phyloP scores from a whole-genome alignment of 768 basidiomycete genomes.

The Termitomyces titanicus region DNA sequence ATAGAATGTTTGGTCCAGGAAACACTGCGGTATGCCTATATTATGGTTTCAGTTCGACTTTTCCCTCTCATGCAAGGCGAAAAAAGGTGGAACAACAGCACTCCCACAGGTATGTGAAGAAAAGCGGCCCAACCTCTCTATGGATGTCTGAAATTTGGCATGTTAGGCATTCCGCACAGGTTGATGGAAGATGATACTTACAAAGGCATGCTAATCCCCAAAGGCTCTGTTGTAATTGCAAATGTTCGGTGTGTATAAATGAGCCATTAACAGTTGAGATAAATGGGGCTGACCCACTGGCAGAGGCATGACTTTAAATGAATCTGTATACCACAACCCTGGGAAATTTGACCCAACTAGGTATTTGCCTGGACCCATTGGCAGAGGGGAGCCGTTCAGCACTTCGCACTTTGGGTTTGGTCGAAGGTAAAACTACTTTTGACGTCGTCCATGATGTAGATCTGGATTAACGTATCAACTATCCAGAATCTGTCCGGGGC shows the following conservation, averaged over 20 bases:
- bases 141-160: background rate
- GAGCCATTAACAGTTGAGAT: background rate
- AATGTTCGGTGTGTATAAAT: conserved; percentile 8
- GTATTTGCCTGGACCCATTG: conserved; percentile 10
- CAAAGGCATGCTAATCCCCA: conserved; percentile 14
- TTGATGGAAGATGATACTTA: conserved; percentile 16
- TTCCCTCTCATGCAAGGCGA: background rate
- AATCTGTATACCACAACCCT: conserved; percentile 10
- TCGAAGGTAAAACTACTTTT: conserved; percentile 5
- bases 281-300: background rate
- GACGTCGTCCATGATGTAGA: background rate
- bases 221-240: conserved; percentile 12
- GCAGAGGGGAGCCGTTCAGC: conserved; percentile 12
- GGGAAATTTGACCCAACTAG: conserved; percentile 12
- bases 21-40: conserved; percentile 7
- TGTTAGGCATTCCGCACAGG: conserved; percentile 14
- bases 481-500: conserved; percentile 30
- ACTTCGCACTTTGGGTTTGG: conserved; percentile 14
- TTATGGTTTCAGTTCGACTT: background rate
- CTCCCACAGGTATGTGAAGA: conserved; percentile 3
- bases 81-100: conserved; percentile 9
- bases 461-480: background rate
- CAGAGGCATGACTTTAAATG: conserved; percentile 16
- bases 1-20: conserved; percentile 17
- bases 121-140: too few relatives aligned